Evolutionary conservation across 352 stramenopile species (phyloP).

Genomic region (Pythium dissimile): DNA sequence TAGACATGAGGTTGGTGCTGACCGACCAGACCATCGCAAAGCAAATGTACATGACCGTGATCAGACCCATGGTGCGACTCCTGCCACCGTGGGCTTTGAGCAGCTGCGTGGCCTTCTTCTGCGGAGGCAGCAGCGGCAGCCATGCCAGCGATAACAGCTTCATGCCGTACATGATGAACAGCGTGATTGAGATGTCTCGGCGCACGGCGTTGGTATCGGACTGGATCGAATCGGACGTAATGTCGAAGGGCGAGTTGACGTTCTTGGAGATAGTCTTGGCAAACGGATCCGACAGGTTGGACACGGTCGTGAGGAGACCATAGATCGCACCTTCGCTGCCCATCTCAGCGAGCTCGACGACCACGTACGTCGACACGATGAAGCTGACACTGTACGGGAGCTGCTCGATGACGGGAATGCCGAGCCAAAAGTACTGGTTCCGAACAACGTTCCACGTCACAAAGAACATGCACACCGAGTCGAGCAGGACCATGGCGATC

Average conservation of each 20-base stretch:
- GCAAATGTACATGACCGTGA: slow-evolving; percentile 10
- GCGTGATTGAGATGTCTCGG: slow-evolving; percentile 23
- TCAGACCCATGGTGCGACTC: slow-evolving; percentile 9
- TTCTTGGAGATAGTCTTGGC: slow-evolving; percentile 28
- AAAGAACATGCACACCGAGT: slow-evolving; percentile 28
- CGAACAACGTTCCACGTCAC: slow-evolving; percentile 30
- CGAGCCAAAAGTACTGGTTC: slow-evolving; percentile 38
- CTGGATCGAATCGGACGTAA: slow-evolving; percentile 25
- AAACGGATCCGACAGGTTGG: slow-evolving; percentile 29
- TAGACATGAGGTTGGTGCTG: slow-evolving; percentile 24
- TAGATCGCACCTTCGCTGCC: slow-evolving; percentile 36
- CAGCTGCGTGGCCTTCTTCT: slow-evolving; percentile 13
- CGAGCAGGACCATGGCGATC: slow-evolving; percentile 24
- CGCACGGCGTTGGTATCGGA: slow-evolving; percentile 26
- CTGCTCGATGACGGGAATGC: slow-evolving; percentile 28
- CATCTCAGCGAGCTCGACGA: slow-evolving; percentile 30
- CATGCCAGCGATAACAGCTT: slow-evolving; percentile 19
- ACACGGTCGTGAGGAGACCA: slow-evolving; percentile 31
- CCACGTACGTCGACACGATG: slow-evolving; percentile 30
- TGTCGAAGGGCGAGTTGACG: slow-evolving; percentile 28
- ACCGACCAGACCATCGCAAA: slow-evolving; percentile 16
- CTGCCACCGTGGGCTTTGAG: slow-evolving; percentile 10
- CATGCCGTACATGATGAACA: slow-evolving; percentile 32
- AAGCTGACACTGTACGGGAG: slow-evolving; percentile 28
- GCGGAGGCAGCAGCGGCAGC: slow-evolving; percentile 17